Evolutionary conservation across 2,329 filamentous ascomycete species (phyloP), one percentile per base, ranked within the genome.

Genomic region (Trichoderma sp.): DNA sequence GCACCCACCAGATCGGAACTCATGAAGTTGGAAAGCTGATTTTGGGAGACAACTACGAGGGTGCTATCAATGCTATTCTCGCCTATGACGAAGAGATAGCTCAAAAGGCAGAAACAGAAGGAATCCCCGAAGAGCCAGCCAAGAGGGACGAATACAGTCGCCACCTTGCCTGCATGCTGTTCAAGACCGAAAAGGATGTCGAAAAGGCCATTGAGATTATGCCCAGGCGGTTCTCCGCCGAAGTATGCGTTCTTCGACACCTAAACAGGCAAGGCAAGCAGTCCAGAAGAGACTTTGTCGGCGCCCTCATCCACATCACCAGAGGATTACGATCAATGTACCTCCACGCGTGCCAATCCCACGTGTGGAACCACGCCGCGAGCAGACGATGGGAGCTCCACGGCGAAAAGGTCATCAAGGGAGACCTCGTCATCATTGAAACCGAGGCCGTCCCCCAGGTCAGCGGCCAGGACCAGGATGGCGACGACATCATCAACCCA

Each of bases 311-410:
- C 78, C 87, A 88, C 68, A 95, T 99, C 73, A 92, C 92, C 28
- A 88, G 95, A 20, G 93, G 93, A 63, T 85, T 98, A 76, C 89
- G 94, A 57, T 88, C 94, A 72, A 98, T 99, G 92, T 99, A 98
- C 79, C 91, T 97, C 17, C 96, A 99, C 80, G 95, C 96, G 6
- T 98, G 98, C 82, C 96, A 99, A 81, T 97, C 93, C 6, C 88
- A 94, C 47, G 91, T 99, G 9, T 99, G 95, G 95, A 99, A 99
- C 82, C 88, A 90, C 75, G 93, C 90, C 13, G 93, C 90, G 2
- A 94, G 93, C 74, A 90, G 92, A 76, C 92, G 96, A 61, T 97
- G 94, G 92, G 88, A 90, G 55, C 83, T 88, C 3, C 92, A 92
- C 78, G 94, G 95, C 65, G 81, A 86, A 72, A 87, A 86, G 69